These are phyloP conservation scores for Russula vinacea DNA, from an alignment of 768 basidiomycete genomes.

Conservation along the genomic window DNA sequence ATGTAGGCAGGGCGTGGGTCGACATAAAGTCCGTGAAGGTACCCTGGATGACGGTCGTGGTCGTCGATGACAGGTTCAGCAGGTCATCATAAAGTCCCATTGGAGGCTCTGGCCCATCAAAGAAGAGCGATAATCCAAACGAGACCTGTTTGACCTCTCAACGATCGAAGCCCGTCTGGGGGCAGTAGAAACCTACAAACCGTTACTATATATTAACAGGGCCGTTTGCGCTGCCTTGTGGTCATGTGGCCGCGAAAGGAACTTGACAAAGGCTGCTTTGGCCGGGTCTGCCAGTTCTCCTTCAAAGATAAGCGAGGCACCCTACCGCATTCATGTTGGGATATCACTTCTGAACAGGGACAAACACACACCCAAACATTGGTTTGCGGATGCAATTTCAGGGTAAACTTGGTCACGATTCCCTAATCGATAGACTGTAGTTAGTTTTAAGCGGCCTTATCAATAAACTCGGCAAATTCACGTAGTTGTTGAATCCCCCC, in stretches of 20 bases:
- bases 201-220: constrained; percentile 1
- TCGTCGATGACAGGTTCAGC: constrained; percentile 40
- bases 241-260: constrained; percentile 5
- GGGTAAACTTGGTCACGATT: constrained; percentile 23
- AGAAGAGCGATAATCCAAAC: constrained; percentile 42
- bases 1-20: constrained; percentile 33
- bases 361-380: constrained; percentile 19
- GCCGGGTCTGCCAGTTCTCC: not conserved
- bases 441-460: not conserved
- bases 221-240: constrained; percentile 9
- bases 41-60: constrained; percentile 38
- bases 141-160: constrained; percentile 32
- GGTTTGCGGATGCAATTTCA: constrained; percentile 15
- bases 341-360: not conserved
- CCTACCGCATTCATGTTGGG: not conserved
- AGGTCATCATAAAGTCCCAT: constrained; percentile 48
- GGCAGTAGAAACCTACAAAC: constrained; percentile 38
- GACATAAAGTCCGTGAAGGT: constrained; percentile 39
- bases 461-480: not conserved
- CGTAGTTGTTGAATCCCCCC: constrained; percentile 27
- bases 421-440: not conserved
- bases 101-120: constrained; percentile 50
- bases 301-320: constrained; percentile 6
- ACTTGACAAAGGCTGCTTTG: not conserved
- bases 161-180: constrained; percentile 3